These are phyloP conservation scores for Penicillium corylophilum DNA, from an alignment of 2,329 filamentous ascomycete genomes.

Conservation along the genomic window DNA sequence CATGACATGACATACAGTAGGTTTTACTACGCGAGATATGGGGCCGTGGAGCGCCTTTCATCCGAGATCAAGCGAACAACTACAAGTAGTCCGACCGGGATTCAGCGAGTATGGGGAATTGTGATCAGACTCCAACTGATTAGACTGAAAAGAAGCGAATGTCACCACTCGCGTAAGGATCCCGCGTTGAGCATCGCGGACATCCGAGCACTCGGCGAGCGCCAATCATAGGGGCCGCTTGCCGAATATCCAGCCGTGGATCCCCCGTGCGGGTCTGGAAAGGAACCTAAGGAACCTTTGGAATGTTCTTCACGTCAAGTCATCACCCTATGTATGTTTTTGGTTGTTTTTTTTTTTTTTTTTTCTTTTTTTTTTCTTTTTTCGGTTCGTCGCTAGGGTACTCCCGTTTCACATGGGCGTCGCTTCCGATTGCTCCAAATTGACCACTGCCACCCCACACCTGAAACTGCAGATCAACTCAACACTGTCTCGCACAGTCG, in stretches of 20 bases:
- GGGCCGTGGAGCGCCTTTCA: constrained; percentile 3
- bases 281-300: not conserved
- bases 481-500: too few relatives aligned
- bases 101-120: not conserved
- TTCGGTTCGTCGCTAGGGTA: not conserved
- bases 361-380: not conserved
- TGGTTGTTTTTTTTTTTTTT: not conserved
- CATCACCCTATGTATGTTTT: constrained; percentile 1
- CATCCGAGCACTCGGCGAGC: constrained; percentile 23
- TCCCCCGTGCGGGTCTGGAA: not conserved
- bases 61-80: constrained; percentile 1
- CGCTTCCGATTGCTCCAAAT: constrained; percentile 6
- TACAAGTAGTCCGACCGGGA: too few relatives aligned
- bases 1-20: constrained; percentile 12
- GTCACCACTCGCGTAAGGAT: constrained; percentile 36
- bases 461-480: not conserved
- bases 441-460: not conserved
- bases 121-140: not conserved
- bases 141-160: constrained; percentile 5
- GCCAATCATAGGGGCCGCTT: constrained; percentile 37
- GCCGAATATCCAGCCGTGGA: constrained; percentile 27
- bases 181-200: constrained; percentile 37
- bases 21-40: constrained; percentile 23
- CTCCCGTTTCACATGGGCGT: not conserved
- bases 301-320: constrained; percentile 7